Conservation (phyloP, 495 filamentous ascomycete genomes). For the Podospora pseudoanserina region DNA sequence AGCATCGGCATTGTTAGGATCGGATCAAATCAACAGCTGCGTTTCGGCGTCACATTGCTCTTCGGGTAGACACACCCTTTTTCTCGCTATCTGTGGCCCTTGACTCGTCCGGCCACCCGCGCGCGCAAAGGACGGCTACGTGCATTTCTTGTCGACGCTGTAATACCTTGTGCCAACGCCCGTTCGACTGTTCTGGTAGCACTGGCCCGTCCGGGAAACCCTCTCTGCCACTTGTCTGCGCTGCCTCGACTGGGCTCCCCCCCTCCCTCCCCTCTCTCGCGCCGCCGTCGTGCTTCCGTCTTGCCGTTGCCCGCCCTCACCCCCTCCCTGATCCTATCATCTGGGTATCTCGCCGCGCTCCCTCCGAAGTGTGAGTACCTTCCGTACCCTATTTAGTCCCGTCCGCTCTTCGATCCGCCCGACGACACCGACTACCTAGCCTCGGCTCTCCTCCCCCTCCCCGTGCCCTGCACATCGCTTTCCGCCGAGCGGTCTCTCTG, state of each 20-base stretch:
- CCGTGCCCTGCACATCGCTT: constrained; percentile 23
- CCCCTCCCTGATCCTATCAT: constrained; percentile 1
- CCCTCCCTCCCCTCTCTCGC: constrained; percentile 3
- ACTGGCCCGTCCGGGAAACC: constrained; percentile 12
- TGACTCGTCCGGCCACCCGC: constrained; percentile 19
- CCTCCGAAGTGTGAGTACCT: constrained; percentile 5
- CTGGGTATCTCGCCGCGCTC: neutral
- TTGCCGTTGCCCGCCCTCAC: neutral
- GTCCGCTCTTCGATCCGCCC: constrained; percentile 19
- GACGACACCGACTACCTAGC: constrained; percentile 20
- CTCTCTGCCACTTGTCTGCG: constrained; percentile 6
- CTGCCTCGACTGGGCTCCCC: neutral
- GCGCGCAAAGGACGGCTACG: constrained; percentile 22
- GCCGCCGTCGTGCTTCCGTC: constrained; percentile 6
- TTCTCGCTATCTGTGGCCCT: constrained; percentile 11
- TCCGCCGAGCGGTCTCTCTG: constrained; percentile 27
- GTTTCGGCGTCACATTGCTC: constrained; percentile 26
- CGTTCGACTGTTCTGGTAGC: constrained; percentile 11
- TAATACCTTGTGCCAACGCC: constrained; percentile 31
- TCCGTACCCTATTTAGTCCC: constrained; percentile 20
- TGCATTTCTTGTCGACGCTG: constrained; percentile 30
- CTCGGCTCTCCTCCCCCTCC: constrained; percentile 17
- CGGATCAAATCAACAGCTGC: constrained; percentile 9
- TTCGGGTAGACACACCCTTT: constrained; percentile 17
- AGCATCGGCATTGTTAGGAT: neutral